Evolutionary conservation across 2,329 filamentous ascomycete genomes (phyloP).

Genomic region (Fusarium mexicanum): DNA sequence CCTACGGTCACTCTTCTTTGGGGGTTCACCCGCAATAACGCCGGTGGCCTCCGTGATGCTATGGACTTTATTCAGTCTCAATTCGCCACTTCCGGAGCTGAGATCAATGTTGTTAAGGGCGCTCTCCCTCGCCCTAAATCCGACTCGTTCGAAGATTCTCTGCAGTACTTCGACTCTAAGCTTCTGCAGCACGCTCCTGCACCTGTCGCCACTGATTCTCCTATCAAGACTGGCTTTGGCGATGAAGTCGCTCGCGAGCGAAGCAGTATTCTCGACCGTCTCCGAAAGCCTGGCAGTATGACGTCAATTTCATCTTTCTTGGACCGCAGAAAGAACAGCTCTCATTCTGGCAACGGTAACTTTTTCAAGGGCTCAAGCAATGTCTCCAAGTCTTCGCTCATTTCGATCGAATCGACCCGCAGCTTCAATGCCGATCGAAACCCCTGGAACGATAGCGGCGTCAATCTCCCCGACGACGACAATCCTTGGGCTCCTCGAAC

Average conservation of each 20-base stretch:
- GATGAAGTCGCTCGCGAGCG: slow-evolving; percentile 83
- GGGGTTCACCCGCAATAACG: slow-evolving; percentile 95
- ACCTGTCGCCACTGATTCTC: slow-evolving; percentile 83
- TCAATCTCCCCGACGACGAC: slow-evolving; percentile 92
- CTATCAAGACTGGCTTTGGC: slow-evolving; percentile 84
- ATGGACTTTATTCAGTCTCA: slow-evolving; percentile 92
- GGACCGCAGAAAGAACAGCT: slow-evolving; percentile 93
- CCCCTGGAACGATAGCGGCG: slow-evolving; percentile 97
- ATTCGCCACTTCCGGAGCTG: slow-evolving; percentile 88
- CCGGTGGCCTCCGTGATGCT: slow-evolving; percentile 92
- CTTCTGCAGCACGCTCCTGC: slow-evolving; percentile 91
- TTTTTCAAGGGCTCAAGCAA: slow-evolving; percentile 95
- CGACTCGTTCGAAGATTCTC: slow-evolving; percentile 96
- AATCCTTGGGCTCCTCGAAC: slow-evolving; percentile 71
- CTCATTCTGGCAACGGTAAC: slow-evolving; percentile 80
- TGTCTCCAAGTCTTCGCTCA: slow-evolving; percentile 92
- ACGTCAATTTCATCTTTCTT: slow-evolving; percentile 96
- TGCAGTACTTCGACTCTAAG: slow-evolving; percentile 97
- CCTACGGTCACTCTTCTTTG: slow-evolving; percentile 73
- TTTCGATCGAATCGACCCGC: slow-evolving; percentile 94
- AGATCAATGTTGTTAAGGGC: slow-evolving; percentile 86
- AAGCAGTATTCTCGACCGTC: slow-evolving; percentile 86
- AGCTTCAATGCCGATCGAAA: slow-evolving; percentile 92
- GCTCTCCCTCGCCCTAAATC: slow-evolving; percentile 98
- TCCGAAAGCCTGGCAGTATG: slow-evolving; percentile 94